Conservation (phyloP, 1,284 basidiomycete species). For the Schizophyllum commune region DNA sequence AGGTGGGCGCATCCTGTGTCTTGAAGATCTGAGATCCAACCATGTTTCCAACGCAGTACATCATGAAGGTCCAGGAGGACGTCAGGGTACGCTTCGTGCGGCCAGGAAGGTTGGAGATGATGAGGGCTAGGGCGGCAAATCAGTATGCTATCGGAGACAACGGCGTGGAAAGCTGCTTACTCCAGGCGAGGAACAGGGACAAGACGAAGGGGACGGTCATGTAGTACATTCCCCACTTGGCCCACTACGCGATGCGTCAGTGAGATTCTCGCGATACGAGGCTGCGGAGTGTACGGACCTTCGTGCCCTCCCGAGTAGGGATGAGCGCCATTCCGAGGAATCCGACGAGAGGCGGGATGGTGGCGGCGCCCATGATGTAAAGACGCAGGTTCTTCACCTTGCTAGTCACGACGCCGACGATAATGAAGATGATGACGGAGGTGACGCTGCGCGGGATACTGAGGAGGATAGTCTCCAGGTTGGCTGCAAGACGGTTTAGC, state of each 20-base stretch:
- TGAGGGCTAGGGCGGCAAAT: neutral
- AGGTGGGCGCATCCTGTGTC: constrained; percentile 7
- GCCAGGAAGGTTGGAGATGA: constrained; percentile 12
- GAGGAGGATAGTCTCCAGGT: constrained; percentile 11
- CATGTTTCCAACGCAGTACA: constrained; percentile 14
- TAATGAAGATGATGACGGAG: constrained; percentile 10
- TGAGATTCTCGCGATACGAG: neutral
- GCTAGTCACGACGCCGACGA: constrained; percentile 10
- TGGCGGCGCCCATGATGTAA: constrained; percentile 10
- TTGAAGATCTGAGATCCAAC: constrained; percentile 12
- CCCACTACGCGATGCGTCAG: neutral
- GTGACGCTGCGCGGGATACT: constrained; percentile 9
- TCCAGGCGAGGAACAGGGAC: constrained; percentile 11
- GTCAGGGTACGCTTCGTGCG: constrained; percentile 15
- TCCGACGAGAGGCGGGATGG: constrained; percentile 12
- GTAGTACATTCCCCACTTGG: constrained; percentile 1
- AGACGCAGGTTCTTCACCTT: constrained; percentile 9
- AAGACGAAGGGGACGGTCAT: constrained; percentile 12
- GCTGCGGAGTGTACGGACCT: constrained; percentile 4
- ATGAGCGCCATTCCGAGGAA: constrained; percentile 7
- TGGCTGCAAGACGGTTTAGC: neutral
- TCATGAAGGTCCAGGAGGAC: constrained; percentile 13
- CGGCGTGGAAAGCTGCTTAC: neutral
- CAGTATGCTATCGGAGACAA: neutral
- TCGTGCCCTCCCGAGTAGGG: constrained; percentile 8